Evolutionary conservation across 2,329 filamentous ascomycete species (phyloP), one percentile per base, ranked within the genome.

Genomic region (Escovopsis sp.): DNA sequence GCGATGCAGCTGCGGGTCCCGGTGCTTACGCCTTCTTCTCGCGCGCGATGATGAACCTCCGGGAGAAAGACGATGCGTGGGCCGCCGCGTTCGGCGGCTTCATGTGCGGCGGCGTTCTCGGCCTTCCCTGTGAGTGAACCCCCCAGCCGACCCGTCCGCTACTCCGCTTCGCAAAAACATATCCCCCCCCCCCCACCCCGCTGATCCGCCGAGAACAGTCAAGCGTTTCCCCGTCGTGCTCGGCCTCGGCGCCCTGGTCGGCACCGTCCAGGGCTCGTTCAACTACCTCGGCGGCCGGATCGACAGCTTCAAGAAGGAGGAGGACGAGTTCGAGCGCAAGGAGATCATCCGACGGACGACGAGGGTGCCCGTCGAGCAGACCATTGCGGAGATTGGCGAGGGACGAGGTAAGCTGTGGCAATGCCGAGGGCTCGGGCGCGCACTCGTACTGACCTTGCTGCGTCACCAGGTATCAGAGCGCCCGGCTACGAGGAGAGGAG

Each of bases 401-500:
- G 86, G 86, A 50, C 76, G 87, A 74, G 85, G 85, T 89, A 72
- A 55, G 68, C 53, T n/a, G n/a, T n/a, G n/a, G n/a, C n/a, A n/a
- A 34, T n/a, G 11, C 5, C 15, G 13, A n/a, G 15, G 7, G 4
- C 12, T 13, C 32, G 11, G 11, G 11, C 10, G n/a, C 11, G n/a
- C 12, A 35, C 13, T 13, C n/a, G 16, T 15, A 13, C 33, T 35
- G 12, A 35, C 33, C 7, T 33, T 10, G 33, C 10, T 15, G 13
- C n/a, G 6, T 37, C 51, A n/a, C n/a, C n/a, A 94, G 87, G 83
- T 42, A 85, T 94, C 53, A 72, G 80, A 51, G 82, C 75, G 34
- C 79, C 83, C 13, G 85, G 85, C 40, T 94, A 91, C 58, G 81
- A 84, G 52, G 84, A 94, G 69, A 73, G 88, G 61, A 79, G 88